Evolutionary conservation across 2,329 filamentous ascomycete species (phyloP), one percentile per base, ranked within the genome.

Genomic region (Fusarium incarnatum): DNA sequence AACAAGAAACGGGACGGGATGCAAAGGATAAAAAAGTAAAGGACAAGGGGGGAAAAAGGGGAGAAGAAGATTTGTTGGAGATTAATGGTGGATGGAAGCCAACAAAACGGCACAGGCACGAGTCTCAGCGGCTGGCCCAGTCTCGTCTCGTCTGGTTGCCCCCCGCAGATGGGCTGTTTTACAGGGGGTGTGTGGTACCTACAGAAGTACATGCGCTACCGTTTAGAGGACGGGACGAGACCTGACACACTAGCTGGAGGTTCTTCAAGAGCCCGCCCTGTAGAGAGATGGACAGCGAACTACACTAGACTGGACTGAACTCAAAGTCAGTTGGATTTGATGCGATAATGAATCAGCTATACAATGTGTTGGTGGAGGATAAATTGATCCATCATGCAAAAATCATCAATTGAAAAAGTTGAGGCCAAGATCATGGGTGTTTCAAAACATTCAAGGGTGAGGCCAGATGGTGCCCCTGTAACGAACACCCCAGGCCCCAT

Each of bases 381-480:
- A 16, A 25, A 62, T 55, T 55, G 15, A 53, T 32, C 40, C 16
- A 62, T 34, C 32, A 34, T 47, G 57, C 25, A 32, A 40, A 20
- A 23, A 18, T n/a, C 23, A 46, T 46, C 40, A 44, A 30, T 22
- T 37, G n/a, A 18, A 37, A n/a, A n/a, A 56, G 23, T 27, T 49
- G 8, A 56, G 23, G 30, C 30, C 42, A 49, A 49, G 30, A 20
- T 42, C 22, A 10, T 45, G 23, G 40, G 48, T 30, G 63, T 66
- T 66, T 66, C 63, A 66, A 65, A 64, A 45, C 47, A 55, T 37
- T 18, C 63, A 53, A 66, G 61, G 54, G 48, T 66, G 42, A 66
- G 48, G 37, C 60, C 54, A 61, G 49, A 44, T 40, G 23, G 10
- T 22, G 56, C 40, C 40, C 37, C 37, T 56, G 41, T 23, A 46